Evolutionary conservation across 1,139 yeast species (phyloP), one percentile per base, ranked within the genome.

Genomic region (Scheffersomyces cryptocercus): DNA sequence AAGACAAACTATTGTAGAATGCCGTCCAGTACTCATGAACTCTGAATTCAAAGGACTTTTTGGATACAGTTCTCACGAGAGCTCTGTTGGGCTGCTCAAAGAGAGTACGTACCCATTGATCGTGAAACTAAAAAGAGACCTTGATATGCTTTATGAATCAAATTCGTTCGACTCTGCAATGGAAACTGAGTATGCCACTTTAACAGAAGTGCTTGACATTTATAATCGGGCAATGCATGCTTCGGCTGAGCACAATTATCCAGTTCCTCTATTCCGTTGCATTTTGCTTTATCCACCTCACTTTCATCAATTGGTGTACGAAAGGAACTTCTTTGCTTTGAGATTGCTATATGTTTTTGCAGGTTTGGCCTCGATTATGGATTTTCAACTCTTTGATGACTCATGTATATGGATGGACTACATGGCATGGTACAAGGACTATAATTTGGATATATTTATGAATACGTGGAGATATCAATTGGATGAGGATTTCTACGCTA

Each of bases 231-330:
- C 56, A 30, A 41, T 58, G 16, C 40, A 49, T 35, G 40, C 55
- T 20, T 45, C 59, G 4, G 47, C 54, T 3, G 35, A 42, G 5
- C 48, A 40, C n/a, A 56, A 60, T 41, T 58, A 56, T 39, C 68
- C 68, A 3, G 43, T 63, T 3, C 69, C 72, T 2, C 37, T 69
- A 3, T 62, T 54, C 41, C 49, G 64, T 38, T 67, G 67, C 64
- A 40, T 67, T 8, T 50, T 65, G 24, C 37, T 61, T n/a, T 32
- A 62, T 3, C 46, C 51, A 5, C 44, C 45, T 6, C 50, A 49
- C 3, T 57, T 61, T 34, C 50, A 59, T 13, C 55, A 46, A 2
- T 41, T 64, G 41, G 46, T 64, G 4, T 54, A 62, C 35, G 28
- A 32, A 2, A 49, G 55, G 35, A 48, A 66, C 44, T 53, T 46